phyloP scores from a whole-genome alignment of 441 rosid genomes.

The Flueggea neowawraea region DNA sequence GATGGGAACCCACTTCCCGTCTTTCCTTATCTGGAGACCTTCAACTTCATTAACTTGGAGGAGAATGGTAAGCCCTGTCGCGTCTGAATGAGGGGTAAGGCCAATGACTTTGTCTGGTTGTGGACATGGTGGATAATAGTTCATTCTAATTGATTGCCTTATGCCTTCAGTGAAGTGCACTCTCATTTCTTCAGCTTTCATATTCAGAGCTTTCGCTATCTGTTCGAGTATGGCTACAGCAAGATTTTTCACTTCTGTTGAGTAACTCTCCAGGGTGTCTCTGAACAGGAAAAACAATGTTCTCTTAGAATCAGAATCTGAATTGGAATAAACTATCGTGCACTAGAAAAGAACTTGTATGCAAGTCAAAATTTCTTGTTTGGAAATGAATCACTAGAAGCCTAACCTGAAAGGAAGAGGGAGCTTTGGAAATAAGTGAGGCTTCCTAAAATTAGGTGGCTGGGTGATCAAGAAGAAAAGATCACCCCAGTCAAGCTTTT shows the following conservation, averaged over 20 bases:
- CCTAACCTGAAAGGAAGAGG: constrained; percentile 31
- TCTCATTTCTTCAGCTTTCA: constrained; percentile 23
- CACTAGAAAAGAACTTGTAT: no score
- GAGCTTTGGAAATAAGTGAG: constrained; percentile 44
- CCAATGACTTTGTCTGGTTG: constrained; percentile 42
- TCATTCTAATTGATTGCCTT: constrained; percentile 37
- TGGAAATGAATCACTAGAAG: no score
- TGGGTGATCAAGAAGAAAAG: constrained; percentile 34
- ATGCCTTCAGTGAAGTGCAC: constrained; percentile 27
- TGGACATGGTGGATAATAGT: constrained; percentile 55
- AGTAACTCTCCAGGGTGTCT: constrained; percentile 32
- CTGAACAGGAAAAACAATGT: constrained; percentile 15
- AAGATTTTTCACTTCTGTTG: constrained; percentile 30
- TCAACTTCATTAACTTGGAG: constrained; percentile 37
- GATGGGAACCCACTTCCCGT: constrained; percentile 36
- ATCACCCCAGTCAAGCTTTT: constrained; percentile 59
- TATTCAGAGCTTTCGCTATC: constrained; percentile 28
- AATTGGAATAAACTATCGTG: no score
- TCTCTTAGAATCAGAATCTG: no score
- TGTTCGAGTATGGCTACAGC: constrained; percentile 22
- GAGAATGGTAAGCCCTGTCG: constrained; percentile 34
- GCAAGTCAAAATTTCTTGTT: no score
- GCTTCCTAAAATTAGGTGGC: constrained; percentile 36
- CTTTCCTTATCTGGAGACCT: constrained; percentile 38
- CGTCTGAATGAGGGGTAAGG: constrained; percentile 42